Percentiles rank a stretch among this genome's conserved stretches.
phyloP scores from a whole-genome alignment of 495 filamentous ascomycete species.

The Aspergillus ostianus region DNA sequence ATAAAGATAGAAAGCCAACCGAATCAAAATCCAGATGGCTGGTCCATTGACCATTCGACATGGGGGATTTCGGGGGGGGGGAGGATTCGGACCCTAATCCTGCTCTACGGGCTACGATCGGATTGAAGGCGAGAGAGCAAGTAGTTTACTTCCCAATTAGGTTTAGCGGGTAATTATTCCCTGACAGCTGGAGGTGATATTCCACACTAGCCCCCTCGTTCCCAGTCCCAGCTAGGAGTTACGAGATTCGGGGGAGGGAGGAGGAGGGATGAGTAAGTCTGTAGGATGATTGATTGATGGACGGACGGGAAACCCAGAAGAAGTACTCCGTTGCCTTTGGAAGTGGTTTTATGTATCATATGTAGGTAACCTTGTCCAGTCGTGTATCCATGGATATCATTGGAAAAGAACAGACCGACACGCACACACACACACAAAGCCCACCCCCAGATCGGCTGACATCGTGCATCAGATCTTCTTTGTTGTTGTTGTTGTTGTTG shows the following conservation, averaged over 20 bases:
- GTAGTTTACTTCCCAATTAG: not conserved
- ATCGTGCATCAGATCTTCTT: constrained; percentile 7
- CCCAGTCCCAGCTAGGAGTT: not conserved
- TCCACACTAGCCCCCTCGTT: not conserved
- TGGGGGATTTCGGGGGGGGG: not conserved
- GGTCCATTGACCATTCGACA: too few relatives aligned
- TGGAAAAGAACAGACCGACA: not conserved
- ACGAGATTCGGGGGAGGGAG: not conserved
- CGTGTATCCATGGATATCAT: not conserved
- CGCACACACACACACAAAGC: not conserved
- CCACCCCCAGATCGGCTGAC: constrained; percentile 14
- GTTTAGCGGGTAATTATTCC: not conserved
- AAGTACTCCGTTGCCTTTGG: not conserved
- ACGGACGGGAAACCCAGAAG: constrained; percentile 1
- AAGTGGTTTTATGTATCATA: not conserved
- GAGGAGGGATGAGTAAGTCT: not conserved
- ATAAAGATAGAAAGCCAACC: constrained; percentile 1
- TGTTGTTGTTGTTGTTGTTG: constrained; percentile 1
- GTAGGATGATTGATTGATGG: not conserved
- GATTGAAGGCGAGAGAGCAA: not conserved
- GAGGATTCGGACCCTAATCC: not conserved
- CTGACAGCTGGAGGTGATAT: not conserved
- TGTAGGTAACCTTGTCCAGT: not conserved
- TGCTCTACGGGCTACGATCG: not conserved
- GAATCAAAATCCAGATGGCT: not conserved